Evolutionary conservation across 495 filamentous ascomycete species (phyloP).

Genomic region (Penicillium ochrochloron): DNA sequence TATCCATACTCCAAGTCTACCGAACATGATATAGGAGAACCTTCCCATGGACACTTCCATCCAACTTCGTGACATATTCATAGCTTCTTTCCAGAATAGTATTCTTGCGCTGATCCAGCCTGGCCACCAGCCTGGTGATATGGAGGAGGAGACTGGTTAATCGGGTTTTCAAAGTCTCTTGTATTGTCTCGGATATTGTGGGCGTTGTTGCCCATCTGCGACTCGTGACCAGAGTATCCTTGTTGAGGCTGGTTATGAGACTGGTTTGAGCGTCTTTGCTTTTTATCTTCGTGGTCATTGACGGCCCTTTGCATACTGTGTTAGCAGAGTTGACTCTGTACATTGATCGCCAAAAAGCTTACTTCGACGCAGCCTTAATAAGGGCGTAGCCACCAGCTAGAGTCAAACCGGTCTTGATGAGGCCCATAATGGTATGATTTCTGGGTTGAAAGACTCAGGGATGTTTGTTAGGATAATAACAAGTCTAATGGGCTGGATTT

Average conservation of each 20-base stretch:
- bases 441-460: not conserved
- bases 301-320: constrained; percentile 13
- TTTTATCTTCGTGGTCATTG: constrained; percentile 21
- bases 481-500: not conserved
- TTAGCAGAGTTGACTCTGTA: not conserved
- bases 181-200: not conserved
- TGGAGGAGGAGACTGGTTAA: not conserved
- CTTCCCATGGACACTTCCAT: not conserved
- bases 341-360: not conserved
- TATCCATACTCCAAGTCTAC: not conserved
- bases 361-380: constrained; percentile 26
- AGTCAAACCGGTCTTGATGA: constrained; percentile 25
- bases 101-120: not conserved
- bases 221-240: not conserved
- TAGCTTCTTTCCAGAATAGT: not conserved
- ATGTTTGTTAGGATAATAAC: not conserved
- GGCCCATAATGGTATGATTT: constrained; percentile 18
- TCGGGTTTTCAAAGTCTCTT: too few species aligned
- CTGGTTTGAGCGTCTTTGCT: constrained; percentile 12
- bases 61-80: not conserved
- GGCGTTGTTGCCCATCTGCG: not conserved
- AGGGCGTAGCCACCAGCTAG: constrained; percentile 21
- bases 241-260: not conserved
- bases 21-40: not conserved
- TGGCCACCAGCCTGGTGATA: not conserved